These are phyloP conservation scores for Collariella sp. DNA, from an alignment of 495 filamentous ascomycete genomes.

Conservation along the genomic window DNA sequence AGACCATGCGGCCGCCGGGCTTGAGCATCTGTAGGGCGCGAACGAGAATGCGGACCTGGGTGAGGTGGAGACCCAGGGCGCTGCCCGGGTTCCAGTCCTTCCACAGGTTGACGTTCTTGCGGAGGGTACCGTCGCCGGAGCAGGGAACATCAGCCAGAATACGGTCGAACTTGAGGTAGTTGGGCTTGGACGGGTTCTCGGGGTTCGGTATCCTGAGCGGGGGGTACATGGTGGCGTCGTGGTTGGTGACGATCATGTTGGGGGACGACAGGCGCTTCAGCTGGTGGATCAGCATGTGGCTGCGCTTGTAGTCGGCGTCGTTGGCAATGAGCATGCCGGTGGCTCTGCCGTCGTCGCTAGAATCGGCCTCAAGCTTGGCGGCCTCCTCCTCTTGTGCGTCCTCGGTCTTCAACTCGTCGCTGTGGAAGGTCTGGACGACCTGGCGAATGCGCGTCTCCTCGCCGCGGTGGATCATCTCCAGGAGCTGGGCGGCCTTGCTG, in stretches of 20 bases:
- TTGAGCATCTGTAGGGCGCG: conserved; percentile 95
- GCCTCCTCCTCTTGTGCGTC: conserved; percentile 39
- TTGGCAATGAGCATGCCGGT: conserved; percentile 92
- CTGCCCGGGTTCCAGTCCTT: conserved; percentile 83
- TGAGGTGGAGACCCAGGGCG: conserved; percentile 72
- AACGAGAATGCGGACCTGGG: conserved; percentile 81
- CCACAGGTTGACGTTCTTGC: conserved; percentile 91
- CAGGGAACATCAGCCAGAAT: conserved; percentile 96
- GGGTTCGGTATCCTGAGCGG: conserved; percentile 66
- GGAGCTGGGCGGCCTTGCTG: conserved; percentile 89
- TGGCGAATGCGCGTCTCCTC: conserved; percentile 75
- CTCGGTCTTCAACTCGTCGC: conserved; percentile 44
- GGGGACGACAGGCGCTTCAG: conserved; percentile 94
- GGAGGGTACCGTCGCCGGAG: conserved; percentile 83
- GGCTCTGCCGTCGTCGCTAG: conserved; percentile 69
- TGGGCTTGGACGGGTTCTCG: conserved; percentile 42
- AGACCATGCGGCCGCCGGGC: conserved; percentile 85
- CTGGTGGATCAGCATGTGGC: conserved; percentile 94
- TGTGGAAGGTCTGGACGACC: conserved; percentile 45
- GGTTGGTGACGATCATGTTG: conserved; percentile 94
- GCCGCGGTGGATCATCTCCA: conserved; percentile 86
- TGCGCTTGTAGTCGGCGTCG: conserved; percentile 88
- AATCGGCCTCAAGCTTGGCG: conserved; percentile 46
- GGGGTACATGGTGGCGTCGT: conserved; percentile 94
- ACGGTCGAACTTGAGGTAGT: conserved; percentile 92